Base-by-base conservation (phyloP, 1,284 basidiomycete genomes). In the Ceratobasidium sp. region DNA sequence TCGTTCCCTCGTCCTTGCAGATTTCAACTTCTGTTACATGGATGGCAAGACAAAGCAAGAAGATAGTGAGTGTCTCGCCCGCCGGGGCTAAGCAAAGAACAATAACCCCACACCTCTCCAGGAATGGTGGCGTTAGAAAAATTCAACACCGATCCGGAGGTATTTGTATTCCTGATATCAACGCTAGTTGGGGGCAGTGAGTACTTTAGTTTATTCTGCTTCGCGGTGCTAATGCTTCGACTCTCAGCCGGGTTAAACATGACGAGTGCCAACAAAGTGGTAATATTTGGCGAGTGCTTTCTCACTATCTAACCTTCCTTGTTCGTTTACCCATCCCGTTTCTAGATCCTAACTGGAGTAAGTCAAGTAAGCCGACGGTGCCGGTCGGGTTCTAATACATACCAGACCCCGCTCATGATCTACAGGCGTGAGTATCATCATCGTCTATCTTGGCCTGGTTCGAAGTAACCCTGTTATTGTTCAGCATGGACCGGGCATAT, bases 301-400 rank as follows among this genome's bases (percentile, higher is more conserved):
- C 27, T 12, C 3, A 27, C 44, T 46, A 27, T 33, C 62, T 33
- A 69, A 30, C 14, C 23, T 16, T 38, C 54, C 48, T 33, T 33
- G 33, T 5, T 27, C 23, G 50, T 38, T 57, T 33, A 64, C 57
- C 27, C 62, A 46, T 59, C 77, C 38, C 10, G 60, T 74, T 69
- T 14, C 70, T 79, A 93, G 94, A 96, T 86, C 95, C 95, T 5
- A 94, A 94, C 79, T 96, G 94, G 94, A 96, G 93, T 93, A 83
- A 81, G 92, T 85, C 18, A 38, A 76, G 16, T 6, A 6, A 23
- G 46, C n/a, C 12, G 16, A 6, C 44, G 33, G 64, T 14, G 7
- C 27, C n/a, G 16, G 46, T 7, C 50, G 10, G 10, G 1, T 4
- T 27, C 41, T 71, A 33, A 65, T 20, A n/a, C 27, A 20, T 12